Conservation (phyloP, 352 stramenopile species). For the Hyaloperonospora brassicae region DNA sequence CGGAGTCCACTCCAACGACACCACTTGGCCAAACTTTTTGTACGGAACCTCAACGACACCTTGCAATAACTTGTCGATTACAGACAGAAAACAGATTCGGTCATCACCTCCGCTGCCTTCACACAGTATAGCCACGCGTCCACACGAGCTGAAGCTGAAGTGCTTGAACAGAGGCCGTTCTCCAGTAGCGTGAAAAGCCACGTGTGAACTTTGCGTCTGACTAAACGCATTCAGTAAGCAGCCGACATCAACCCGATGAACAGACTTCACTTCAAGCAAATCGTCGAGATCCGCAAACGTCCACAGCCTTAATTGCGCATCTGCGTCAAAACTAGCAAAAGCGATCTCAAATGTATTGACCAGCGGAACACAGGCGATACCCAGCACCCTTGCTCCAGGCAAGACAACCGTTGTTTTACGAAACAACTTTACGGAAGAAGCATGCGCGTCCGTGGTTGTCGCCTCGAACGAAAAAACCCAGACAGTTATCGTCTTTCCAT, state of each 20-base stretch:
- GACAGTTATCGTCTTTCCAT: constrained; percentile 31
- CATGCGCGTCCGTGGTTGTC: constrained; percentile 3
- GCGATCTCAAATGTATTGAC: constrained; percentile 41
- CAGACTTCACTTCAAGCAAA: constrained; percentile 29
- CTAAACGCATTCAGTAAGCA: constrained; percentile 24
- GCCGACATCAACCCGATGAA: constrained; percentile 35
- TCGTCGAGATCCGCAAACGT: constrained; percentile 51
- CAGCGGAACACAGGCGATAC: constrained; percentile 36
- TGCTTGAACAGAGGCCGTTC: constrained; percentile 40
- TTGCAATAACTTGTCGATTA: constrained; percentile 47
- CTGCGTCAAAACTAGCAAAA: constrained; percentile 38
- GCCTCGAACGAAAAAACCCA: constrained; percentile 53
- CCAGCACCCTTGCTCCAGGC: constrained; percentile 20
- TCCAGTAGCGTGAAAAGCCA: constrained; percentile 35
- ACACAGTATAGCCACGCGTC: constrained; percentile 50
- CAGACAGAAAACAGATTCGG: constrained; percentile 44
- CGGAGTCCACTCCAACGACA: constrained; percentile 63
- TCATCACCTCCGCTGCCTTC: constrained; percentile 22
- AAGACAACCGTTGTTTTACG: constrained; percentile 35
- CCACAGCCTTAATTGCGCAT: constrained; percentile 42
- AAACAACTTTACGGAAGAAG: constrained; percentile 32
- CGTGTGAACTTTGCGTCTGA: constrained; percentile 17
- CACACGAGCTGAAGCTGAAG: constrained; percentile 47
- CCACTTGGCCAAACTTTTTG: constrained; percentile 50
- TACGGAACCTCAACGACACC: constrained; percentile 41